Evolutionary conservation across 2,329 filamentous ascomycete species (phyloP).

Genomic region (Hypoxylon sp.): DNA sequence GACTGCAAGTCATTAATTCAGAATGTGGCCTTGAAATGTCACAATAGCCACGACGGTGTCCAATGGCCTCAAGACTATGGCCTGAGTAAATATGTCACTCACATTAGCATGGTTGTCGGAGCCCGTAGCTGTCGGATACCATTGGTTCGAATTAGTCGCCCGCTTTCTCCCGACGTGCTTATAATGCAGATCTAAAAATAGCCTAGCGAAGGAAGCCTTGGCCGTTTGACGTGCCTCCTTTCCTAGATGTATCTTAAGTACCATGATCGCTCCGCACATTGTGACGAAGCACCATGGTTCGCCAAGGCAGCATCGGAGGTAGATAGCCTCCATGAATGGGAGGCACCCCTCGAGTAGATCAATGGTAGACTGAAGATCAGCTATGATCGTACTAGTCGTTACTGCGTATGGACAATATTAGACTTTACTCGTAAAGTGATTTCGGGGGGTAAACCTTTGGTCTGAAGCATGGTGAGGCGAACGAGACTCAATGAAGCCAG

Average conservation of each 20-base stretch:
- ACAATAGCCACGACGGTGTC: neutral
- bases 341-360: constrained; percentile 42
- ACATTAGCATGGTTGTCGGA: constrained; percentile 1
- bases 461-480: constrained; percentile 38
- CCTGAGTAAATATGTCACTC: constrained; percentile 1
- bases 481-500: constrained; percentile 40
- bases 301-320: constrained; percentile 39
- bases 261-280: constrained; percentile 41
- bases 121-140: neutral
- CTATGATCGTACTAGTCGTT: constrained; percentile 23
- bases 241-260: constrained; percentile 41
- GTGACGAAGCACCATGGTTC: constrained; percentile 45
- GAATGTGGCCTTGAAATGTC: neutral
- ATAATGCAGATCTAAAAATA: constrained; percentile 40
- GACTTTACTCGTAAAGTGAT: neutral
- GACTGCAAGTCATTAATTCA: constrained; percentile 2
- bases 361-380: constrained; percentile 31
- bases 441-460: constrained; percentile 24
- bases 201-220: constrained; percentile 36
- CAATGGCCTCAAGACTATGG: too few relatives aligned
- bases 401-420: constrained; percentile 13
- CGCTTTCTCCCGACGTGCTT: constrained; percentile 25
- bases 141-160: constrained; percentile 12
- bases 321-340: constrained; percentile 41
- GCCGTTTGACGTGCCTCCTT: constrained; percentile 38